Evolutionary conservation across 2,329 filamentous ascomycete genomes (phyloP).

Genomic region (Microcyclospora pomicola): DNA sequence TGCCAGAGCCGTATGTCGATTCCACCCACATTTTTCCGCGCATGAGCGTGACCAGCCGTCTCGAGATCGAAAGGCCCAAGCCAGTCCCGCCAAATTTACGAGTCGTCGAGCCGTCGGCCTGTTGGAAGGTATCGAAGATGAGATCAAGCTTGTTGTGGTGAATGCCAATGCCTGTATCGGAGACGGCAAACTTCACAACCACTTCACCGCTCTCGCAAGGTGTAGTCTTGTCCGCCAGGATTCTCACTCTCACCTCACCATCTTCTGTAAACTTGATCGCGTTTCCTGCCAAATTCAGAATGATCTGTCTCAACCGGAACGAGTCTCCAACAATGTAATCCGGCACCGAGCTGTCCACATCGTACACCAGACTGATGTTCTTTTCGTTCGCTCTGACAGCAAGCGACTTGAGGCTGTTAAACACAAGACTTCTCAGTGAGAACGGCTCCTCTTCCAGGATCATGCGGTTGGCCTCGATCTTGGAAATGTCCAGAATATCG

Average conservation of each 20-base stretch:
- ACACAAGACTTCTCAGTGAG: constrained; percentile 83
- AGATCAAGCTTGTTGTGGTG: constrained; percentile 88
- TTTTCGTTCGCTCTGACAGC: constrained; percentile 98
- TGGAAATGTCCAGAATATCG: constrained; percentile 54
- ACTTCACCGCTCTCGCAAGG: constrained; percentile 63
- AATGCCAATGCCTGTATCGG: constrained; percentile 93
- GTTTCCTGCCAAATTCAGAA: constrained; percentile 92
- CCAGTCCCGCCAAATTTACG: constrained; percentile 92
- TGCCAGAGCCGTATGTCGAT: constrained; percentile 80
- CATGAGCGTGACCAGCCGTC: constrained; percentile 90
- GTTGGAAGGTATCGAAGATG: constrained; percentile 98
- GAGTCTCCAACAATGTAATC: constrained; percentile 94
- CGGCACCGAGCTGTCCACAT: constrained; percentile 83
- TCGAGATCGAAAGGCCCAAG: constrained; percentile 86
- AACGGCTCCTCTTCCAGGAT: constrained; percentile 97
- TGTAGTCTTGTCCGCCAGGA: constrained; percentile 55
- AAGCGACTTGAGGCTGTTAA: constrained; percentile 91
- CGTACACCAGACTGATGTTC: constrained; percentile 80
- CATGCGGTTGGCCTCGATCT: constrained; percentile 92
- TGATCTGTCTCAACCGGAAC: constrained; percentile 91
- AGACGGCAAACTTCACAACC: constrained; percentile 88
- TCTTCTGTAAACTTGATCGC: constrained; percentile 98
- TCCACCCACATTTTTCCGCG: constrained; percentile 93
- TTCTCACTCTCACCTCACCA: constrained; percentile 90
- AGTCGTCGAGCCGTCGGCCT: constrained; percentile 93